Conservation (phyloP, 768 basidiomycete species). For the Suillus fuscotomentosus region DNA sequence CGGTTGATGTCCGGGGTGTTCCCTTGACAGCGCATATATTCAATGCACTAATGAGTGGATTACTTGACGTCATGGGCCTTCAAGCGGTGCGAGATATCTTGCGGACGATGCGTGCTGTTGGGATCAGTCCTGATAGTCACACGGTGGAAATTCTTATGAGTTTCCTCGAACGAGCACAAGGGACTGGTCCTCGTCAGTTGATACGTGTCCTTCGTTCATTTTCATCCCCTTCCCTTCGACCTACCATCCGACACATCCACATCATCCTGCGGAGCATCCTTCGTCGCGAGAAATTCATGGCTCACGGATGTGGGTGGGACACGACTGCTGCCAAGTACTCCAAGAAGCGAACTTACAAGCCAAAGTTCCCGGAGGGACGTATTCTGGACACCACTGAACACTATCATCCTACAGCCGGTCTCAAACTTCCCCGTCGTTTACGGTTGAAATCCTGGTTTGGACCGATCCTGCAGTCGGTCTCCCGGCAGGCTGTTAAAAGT, state of each 20-base stretch:
- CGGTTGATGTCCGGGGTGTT: constrained; percentile 27
- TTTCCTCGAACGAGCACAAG: constrained; percentile 45
- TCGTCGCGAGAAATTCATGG: constrained; percentile 48
- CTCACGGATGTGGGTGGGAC: constrained; percentile 48
- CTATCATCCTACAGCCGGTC: constrained; percentile 52
- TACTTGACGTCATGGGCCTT: constrained; percentile 50
- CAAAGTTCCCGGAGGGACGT: constrained; percentile 8
- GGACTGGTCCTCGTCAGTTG: constrained; percentile 44
- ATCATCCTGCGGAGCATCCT: constrained; percentile 51
- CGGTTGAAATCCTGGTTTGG: constrained; percentile 32
- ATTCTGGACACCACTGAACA: constrained; percentile 21
- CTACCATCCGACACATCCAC: constrained; percentile 59
- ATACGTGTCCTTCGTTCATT: constrained; percentile 47
- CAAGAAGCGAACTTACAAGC: constrained; percentile 21
- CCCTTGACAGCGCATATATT: constrained; percentile 47
- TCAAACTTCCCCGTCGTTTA: constrained; percentile 33
- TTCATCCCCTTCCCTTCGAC: constrained; percentile 39
- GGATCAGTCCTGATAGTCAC: constrained; percentile 49
- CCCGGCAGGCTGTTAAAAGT: constrained; percentile 45
- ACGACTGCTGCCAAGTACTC: constrained; percentile 39
- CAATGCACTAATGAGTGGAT: constrained; percentile 58
- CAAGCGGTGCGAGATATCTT: constrained; percentile 45
- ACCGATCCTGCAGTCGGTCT: constrained; percentile 47
- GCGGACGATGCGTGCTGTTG: constrained; percentile 51
- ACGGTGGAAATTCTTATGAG: constrained; percentile 58